A percentile compares a stretch with the other conserved stretches of the same genome.
Conservation (phyloP, 306 rosid species). For the Myrica gale region DNA sequence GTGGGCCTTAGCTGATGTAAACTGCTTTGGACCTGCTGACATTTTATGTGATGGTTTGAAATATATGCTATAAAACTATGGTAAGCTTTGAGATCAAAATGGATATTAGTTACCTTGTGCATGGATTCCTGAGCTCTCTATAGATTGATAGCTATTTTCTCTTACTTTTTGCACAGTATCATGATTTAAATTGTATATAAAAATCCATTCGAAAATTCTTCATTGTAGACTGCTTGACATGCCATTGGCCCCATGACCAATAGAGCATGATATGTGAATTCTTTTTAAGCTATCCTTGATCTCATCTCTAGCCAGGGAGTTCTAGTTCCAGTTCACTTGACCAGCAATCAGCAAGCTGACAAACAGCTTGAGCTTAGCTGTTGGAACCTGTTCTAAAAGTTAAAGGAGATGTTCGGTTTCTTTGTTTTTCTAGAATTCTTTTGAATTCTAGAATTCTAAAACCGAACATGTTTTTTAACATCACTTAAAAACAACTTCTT, state of each 20-base stretch:
- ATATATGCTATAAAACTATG: not conserved
- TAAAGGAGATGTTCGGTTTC: too few relatives aligned
- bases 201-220: not conserved
- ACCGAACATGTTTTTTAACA: too few relatives aligned
- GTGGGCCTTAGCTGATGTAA: not conserved
- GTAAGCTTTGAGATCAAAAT: not conserved
- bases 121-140: not conserved
- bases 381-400: not conserved
- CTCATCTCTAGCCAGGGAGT: not conserved
- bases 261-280: constrained; percentile 4
- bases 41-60: not conserved
- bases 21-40: not conserved
- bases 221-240: not conserved
- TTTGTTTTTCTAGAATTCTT: too few relatives aligned
- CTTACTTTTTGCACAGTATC: not conserved
- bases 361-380: not conserved
- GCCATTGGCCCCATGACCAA: not conserved
- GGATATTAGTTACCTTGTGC: not conserved
- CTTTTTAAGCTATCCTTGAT: not conserved
- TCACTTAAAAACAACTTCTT: too few relatives aligned
- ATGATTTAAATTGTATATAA: not conserved
- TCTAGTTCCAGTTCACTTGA: not conserved
- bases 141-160: not conserved
- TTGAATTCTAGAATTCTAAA: too few relatives aligned
- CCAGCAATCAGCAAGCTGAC: not conserved